phyloP scores from a whole-genome alignment of 495 filamentous ascomycete species.

The Penicillium soppii region DNA sequence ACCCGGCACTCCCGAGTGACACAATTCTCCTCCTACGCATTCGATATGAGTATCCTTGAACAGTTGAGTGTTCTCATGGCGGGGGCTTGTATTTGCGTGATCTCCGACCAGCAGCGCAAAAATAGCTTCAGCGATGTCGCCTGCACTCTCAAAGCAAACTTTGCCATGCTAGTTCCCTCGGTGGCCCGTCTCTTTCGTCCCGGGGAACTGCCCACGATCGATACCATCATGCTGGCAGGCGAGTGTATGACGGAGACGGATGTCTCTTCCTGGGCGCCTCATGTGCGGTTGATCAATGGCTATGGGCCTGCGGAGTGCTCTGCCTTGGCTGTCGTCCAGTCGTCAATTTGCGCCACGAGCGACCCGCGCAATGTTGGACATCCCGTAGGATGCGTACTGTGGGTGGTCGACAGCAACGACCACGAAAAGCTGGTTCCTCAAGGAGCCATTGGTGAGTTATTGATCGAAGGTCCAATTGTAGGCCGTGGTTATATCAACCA shows the following conservation, averaged over 20 bases:
- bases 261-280: constrained; percentile 14
- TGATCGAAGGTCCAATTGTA: neutral
- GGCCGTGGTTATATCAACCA: neutral
- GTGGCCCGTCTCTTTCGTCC: too few species aligned
- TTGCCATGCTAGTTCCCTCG: too few species aligned
- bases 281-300: constrained; percentile 31
- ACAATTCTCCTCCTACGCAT: constrained; percentile 39
- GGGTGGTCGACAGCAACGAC: neutral
- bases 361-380: constrained; percentile 26
- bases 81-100: constrained; percentile 32
- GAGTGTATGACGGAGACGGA: constrained; percentile 36
- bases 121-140: too few species aligned
- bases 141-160: constrained; percentile 27
- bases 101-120: constrained; percentile 13
- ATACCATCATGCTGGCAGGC: constrained; percentile 34
- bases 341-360: neutral
- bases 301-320: constrained; percentile 45
- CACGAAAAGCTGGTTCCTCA: neutral
- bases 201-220: constrained; percentile 30
- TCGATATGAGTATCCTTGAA: constrained; percentile 35
- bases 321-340: constrained; percentile 18
- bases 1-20: constrained; percentile 28
- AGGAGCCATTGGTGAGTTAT: neutral
- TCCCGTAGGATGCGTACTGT: constrained; percentile 23
- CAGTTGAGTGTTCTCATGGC: constrained; percentile 33